Conservation (phyloP, 2,329 filamentous ascomycete species). For the Ceratocystis ficicola region DNA sequence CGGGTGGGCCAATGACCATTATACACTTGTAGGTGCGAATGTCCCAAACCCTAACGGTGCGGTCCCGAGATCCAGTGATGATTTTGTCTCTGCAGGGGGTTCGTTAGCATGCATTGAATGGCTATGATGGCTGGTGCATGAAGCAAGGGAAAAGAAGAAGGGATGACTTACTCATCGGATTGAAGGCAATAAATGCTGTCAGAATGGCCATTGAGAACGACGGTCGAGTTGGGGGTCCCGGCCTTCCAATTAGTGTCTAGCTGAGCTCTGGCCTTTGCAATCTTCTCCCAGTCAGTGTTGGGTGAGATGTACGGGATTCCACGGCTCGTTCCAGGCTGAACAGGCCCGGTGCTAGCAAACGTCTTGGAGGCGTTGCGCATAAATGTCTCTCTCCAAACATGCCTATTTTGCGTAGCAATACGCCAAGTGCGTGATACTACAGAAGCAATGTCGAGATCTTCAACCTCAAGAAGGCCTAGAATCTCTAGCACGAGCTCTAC, state of each 20-base stretch:
- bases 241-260: slow-evolving; percentile 70
- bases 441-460: slow-evolving; percentile 38
- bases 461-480: slow-evolving; percentile 43
- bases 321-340: slow-evolving; percentile 43
- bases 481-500: slow-evolving; percentile 48
- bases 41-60: slow-evolving; percentile 93
- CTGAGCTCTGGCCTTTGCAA: slow-evolving; percentile 65
- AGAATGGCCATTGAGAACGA: slow-evolving; percentile 84
- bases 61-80: slow-evolving; percentile 89
- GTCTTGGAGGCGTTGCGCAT: slow-evolving; percentile 48
- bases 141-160: neutral
- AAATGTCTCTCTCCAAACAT: slow-evolving; percentile 54
- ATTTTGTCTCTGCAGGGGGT: slow-evolving; percentile 63
- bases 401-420: slow-evolving; percentile 37
- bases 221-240: slow-evolving; percentile 57
- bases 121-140: neutral
- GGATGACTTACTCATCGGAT: slow-evolving; percentile 70
- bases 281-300: slow-evolving; percentile 70
- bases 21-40: slow-evolving; percentile 76
- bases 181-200: slow-evolving; percentile 98
- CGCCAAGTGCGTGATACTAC: slow-evolving; percentile 43
- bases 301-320: slow-evolving; percentile 45
- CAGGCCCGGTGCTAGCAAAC: slow-evolving; percentile 44
- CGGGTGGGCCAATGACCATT: slow-evolving; percentile 71
- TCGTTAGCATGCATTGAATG: slow-evolving; percentile 26